Evolutionary conservation across 495 filamentous ascomycete species (phyloP).

Genomic region (Lasiosphaeriaceae sp.): DNA sequence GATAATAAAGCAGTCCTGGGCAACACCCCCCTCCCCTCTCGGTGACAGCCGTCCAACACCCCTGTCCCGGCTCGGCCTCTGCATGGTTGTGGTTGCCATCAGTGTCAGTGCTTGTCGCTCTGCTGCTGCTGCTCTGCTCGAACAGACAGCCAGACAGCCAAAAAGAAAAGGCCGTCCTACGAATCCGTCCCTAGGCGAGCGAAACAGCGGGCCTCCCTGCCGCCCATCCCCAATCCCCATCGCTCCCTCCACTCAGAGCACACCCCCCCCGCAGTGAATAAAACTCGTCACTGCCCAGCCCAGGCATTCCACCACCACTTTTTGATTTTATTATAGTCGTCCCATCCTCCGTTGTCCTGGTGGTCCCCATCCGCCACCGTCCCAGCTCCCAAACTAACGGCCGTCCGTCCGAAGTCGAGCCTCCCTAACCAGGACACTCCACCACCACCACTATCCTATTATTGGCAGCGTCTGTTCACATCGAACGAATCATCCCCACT

Average conservation of each 20-base stretch:
- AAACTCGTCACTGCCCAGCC: conserved; percentile 34
- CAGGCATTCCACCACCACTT: conserved; percentile 24
- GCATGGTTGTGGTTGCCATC: conserved; percentile 7
- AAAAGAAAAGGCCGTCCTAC: background rate
- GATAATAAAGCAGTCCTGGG: conserved; percentile 3
- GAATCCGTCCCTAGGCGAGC: conserved; percentile 8
- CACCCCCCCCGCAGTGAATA: conserved; percentile 33
- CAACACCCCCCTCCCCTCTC: conserved; percentile 3
- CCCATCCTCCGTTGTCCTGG: conserved; percentile 21
- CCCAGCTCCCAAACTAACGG: conserved; percentile 5
- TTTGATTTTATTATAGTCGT: conserved; percentile 25
- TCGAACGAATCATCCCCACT: conserved; percentile 10
- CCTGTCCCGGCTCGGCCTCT: conserved; percentile 13
- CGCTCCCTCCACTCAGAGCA: conserved; percentile 24
- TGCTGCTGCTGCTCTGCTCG: too few relatives aligned
- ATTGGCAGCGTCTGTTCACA: background rate
- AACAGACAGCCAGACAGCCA: background rate
- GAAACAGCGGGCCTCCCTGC: conserved; percentile 23
- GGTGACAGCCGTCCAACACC: conserved; percentile 6
- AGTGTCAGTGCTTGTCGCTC: too few relatives aligned
- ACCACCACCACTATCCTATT: background rate
- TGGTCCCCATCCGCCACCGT: conserved; percentile 17
- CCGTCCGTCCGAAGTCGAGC: conserved; percentile 6
- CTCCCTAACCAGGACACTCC: background rate
- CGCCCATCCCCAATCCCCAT: conserved; percentile 8